phyloP scores from a whole-genome alignment of 805 yeast genomes.

The Pichia phayaonensis region DNA sequence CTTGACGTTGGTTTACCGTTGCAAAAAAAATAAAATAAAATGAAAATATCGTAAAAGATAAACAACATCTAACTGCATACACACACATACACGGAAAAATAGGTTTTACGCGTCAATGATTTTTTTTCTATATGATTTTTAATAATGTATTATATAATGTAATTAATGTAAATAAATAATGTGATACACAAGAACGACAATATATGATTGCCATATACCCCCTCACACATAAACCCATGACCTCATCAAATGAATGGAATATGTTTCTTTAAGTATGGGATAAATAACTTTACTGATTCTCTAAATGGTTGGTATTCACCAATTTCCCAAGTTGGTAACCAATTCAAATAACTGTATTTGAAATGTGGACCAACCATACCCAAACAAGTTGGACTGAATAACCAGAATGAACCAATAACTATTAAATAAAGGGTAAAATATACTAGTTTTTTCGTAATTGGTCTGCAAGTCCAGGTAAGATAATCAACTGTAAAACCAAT shows the following conservation, averaged over 20 bases:
- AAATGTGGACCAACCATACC: conserved; percentile 52
- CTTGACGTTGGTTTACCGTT: too few relatives aligned
- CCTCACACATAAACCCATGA: too few relatives aligned
- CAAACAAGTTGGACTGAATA: conserved; percentile 53
- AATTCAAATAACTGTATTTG: conserved; percentile 37
- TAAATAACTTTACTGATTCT: not conserved
- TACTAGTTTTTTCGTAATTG: conserved; percentile 22
- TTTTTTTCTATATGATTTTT: too few relatives aligned
- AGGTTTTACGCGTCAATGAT: too few relatives aligned
- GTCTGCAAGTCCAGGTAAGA: conserved; percentile 28
- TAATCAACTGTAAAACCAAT: conserved; percentile 47
- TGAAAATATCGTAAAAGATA: too few relatives aligned
- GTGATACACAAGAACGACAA: too few relatives aligned
- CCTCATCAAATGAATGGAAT: not conserved
- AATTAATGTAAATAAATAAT: too few relatives aligned
- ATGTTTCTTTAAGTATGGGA: not conserved
- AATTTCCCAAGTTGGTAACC: conserved; percentile 40
- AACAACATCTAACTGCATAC: too few relatives aligned
- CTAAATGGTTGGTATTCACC: conserved; percentile 8
- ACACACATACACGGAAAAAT: too few relatives aligned
- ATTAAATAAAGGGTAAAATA: conserved; percentile 35
- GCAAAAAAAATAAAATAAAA: too few relatives aligned
- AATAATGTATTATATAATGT: too few relatives aligned
- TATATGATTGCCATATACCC: too few relatives aligned
- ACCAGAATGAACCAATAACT: conserved; percentile 49